Evolutionary conservation across 169 alveolate genomes (phyloP).

Genomic region (Cryptosporidium xiaoi): DNA sequence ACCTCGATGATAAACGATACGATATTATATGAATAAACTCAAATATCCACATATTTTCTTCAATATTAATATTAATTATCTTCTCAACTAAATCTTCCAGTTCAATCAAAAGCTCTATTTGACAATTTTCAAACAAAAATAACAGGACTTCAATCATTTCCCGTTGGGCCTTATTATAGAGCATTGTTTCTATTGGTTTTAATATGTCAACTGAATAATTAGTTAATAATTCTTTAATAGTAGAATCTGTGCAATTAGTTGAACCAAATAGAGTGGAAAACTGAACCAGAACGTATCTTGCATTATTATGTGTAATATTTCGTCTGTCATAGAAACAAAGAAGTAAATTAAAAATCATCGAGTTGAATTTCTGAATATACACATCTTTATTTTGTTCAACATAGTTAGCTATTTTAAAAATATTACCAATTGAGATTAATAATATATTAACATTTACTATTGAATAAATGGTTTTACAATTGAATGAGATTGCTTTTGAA

Average conservation of each 20-base stretch:
- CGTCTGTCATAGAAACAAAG: conserved; percentile 1
- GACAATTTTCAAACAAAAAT: conserved; percentile 1
- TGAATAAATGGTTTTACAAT: neutral
- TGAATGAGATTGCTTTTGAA: neutral
- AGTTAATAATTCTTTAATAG: neutral
- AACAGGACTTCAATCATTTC: conserved; percentile 2
- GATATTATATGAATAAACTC: conserved; percentile 3
- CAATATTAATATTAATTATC: conserved; percentile 9
- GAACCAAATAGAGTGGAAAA: neutral
- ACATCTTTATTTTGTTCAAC: neutral
- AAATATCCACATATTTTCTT: conserved; percentile 44
- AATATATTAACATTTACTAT: conserved; percentile 17
- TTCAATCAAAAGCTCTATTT: conserved; percentile 11
- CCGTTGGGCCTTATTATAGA: neutral
- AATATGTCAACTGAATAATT: conserved; percentile 29
- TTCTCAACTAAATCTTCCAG: conserved; percentile 23
- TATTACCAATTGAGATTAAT: conserved; percentile 18
- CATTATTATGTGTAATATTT: neutral
- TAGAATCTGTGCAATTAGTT: neutral
- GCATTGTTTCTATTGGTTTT: conserved; percentile 33
- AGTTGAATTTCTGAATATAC: conserved; percentile 12
- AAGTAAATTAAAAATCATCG: neutral
- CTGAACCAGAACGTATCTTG: neutral
- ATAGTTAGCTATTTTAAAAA: conserved; percentile 4
- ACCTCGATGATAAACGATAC: neutral